Evolutionary conservation across 2,329 filamentous ascomycete species (phyloP), one percentile per base, ranked within the genome.

Genomic region (Annulohypoxylon truncatum): DNA sequence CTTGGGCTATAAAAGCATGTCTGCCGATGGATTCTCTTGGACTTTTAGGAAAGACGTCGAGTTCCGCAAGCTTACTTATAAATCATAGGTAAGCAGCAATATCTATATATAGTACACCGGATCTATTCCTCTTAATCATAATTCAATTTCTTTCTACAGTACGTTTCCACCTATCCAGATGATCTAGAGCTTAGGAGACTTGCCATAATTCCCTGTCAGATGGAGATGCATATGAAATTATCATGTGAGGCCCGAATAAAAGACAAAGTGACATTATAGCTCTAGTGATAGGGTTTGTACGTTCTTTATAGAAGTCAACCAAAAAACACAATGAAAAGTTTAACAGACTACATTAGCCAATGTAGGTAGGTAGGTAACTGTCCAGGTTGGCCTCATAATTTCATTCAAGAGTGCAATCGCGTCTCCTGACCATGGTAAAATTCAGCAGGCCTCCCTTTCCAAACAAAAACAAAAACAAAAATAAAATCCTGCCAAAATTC

Each of bases 1-100:
- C 1, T 73, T 86, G 58, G 83, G 83, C 0, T 86, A 86, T 64
- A 71, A 77, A 56, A 71, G 67, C 15, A 69, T 82, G 0, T 73
- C 70, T 2, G 58, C 47, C 5, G 55, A 75, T 10, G 70, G 61
- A 2, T 51, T 64, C 18, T 52, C 66, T 10, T 78, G 78, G 74
- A 66, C 66, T 26, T 77, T 78, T 42, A 67, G 78, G 57, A 73
- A 72, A 58, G 72, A 78, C 56, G 28, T 75, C 13, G 78, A 75
- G 56, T 77, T 80, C 38, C 77, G 18, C 2, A 24, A n/a, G 18
- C n/a, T n/a, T n/a, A n/a, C n/a, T n/a, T n/a, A n/a, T n/a, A n/a
- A n/a, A n/a, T n/a, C n/a, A n/a, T n/a, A n/a, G n/a, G n/a, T n/a
- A n/a, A n/a, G n/a, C n/a, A n/a, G n/a, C n/a, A n/a, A n/a, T n/a